Evolutionary conservation across 768 basidiomycete genomes (phyloP).

Genomic region (Lentinula lateritia): DNA sequence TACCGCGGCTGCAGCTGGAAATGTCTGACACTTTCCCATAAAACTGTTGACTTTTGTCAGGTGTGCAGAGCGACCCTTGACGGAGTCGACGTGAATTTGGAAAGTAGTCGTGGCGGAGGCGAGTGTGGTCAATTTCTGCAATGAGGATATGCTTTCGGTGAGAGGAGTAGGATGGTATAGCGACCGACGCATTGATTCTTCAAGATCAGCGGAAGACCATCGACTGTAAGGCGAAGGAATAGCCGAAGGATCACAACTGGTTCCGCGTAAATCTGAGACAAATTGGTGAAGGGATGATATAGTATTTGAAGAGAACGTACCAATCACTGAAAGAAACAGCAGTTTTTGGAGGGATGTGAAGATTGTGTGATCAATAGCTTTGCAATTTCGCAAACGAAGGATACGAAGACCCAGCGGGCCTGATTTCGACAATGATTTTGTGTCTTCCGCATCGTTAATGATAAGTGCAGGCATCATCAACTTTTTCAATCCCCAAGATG

Average conservation of each 20-base stretch:
- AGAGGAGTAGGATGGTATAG: constrained; percentile 4
- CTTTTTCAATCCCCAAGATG: constrained; percentile 43
- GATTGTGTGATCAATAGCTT: constrained; percentile 37
- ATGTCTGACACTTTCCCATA: too few relatives aligned
- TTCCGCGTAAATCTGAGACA: constrained; percentile 23
- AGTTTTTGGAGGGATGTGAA: constrained; percentile 39
- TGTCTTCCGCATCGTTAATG: constrained; percentile 24
- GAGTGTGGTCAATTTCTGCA: not conserved
- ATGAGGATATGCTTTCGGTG: not conserved
- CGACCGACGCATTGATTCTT: not conserved
- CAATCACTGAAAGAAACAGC: constrained; percentile 56
- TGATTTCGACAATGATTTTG: not conserved
- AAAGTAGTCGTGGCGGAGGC: not conserved
- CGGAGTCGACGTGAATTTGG: not conserved
- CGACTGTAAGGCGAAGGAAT: not conserved
- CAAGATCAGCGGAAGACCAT: not conserved
- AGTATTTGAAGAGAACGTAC: constrained; percentile 28
- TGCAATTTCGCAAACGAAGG: constrained; percentile 51
- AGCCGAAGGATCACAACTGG: constrained; percentile 10
- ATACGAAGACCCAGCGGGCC: constrained; percentile 60
- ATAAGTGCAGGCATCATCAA: constrained; percentile 45
- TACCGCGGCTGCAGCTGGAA: too few relatives aligned
- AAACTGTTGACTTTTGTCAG: not conserved
- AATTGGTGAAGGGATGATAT: not conserved
- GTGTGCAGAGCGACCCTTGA: not conserved